Evolutionary conservation across 176 grass and related monocot species (phyloP).

Genomic region (Sorghum bicolor): Sorghum_bicolor_NCBIv3 NC_012874.2:4057001-4057500

Average conservation of each 20-base stretch:
- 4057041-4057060: background rate
- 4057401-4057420: constrained; percentile 47
- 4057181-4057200: background rate
- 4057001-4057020: background rate
- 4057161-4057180: background rate
- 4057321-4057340: background rate
- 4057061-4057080: background rate
- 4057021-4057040: background rate
- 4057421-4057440: background rate
- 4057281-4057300: constrained; percentile 57
- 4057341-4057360: constrained; percentile 3
- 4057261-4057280: constrained; percentile 81
- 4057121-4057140: background rate
- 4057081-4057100: background rate
- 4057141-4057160: background rate
- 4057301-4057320: constrained; percentile 63
- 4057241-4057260: constrained; percentile 30
- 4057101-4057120: background rate
- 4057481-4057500: constrained; percentile 35
- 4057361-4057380: constrained; percentile 72
- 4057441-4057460: background rate
- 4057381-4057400: constrained; percentile 51
- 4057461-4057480: background rate
- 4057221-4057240: background rate
- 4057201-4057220: background rate